Evolutionary conservation across 2,329 filamentous ascomycete species (phyloP).

Genomic region (Colletotrichum sp.): DNA sequence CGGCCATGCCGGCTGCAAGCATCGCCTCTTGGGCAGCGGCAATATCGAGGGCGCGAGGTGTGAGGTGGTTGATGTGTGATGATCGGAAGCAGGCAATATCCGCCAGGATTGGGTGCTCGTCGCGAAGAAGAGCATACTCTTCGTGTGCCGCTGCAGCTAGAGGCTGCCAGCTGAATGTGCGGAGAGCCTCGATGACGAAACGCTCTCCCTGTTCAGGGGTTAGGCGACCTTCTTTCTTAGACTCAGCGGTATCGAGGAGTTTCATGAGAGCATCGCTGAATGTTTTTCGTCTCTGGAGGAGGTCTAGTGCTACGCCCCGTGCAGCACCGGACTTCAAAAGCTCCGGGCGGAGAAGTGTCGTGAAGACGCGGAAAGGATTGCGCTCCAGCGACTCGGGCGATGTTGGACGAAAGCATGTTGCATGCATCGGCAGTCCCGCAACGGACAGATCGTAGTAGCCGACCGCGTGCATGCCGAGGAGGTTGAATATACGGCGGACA

Average conservation of each 20-base stretch:
- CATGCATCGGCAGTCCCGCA: slow-evolving; percentile 53
- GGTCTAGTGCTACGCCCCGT: slow-evolving; percentile 31
- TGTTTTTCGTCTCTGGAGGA: slow-evolving; percentile 41
- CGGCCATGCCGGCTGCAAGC: slow-evolving; percentile 40
- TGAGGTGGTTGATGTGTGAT: slow-evolving; percentile 59
- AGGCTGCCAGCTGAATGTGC: slow-evolving; percentile 53
- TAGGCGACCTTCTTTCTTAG: slow-evolving; percentile 27
- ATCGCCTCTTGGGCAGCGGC: slow-evolving; percentile 46
- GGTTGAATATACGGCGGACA: slow-evolving; percentile 46
- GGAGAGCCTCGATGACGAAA: slow-evolving; percentile 47
- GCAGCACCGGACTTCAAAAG: slow-evolving; percentile 37
- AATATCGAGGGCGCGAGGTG: slow-evolving; percentile 55
- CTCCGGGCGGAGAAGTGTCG: slow-evolving; percentile 41
- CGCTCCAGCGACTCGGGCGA: slow-evolving; percentile 32
- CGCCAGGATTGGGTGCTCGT: slow-evolving; percentile 51
- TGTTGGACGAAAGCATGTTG: slow-evolving; percentile 53
- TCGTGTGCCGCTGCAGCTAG: slow-evolving; percentile 40
- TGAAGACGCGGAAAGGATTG: slow-evolving; percentile 49
- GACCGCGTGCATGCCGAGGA: slow-evolving; percentile 53
- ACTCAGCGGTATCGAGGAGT: slow-evolving; percentile 39
- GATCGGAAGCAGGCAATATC: slow-evolving; percentile 47
- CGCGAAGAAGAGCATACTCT: slow-evolving; percentile 44
- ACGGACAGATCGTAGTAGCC: slow-evolving; percentile 56
- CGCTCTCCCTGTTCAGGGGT: slow-evolving; percentile 30
- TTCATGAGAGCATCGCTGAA: slow-evolving; percentile 42